Conservation (phyloP, 2,329 filamentous ascomycete genomes). For the Hypoxylon sp. region DNA sequence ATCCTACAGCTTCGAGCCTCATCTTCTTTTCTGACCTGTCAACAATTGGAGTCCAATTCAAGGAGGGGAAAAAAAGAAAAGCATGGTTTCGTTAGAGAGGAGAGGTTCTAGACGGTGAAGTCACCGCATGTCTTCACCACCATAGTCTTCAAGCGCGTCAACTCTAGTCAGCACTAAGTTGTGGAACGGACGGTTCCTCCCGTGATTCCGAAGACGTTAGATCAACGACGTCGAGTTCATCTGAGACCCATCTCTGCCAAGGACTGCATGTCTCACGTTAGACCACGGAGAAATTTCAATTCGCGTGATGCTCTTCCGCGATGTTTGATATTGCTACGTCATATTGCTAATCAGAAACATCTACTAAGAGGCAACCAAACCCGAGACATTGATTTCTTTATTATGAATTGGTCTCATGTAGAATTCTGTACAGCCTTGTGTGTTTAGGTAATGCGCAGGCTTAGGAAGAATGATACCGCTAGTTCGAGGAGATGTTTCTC, state of each 20-base stretch:
- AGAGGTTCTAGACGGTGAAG: not conserved
- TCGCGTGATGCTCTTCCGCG: slow-evolving; percentile 17
- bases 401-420: slow-evolving; percentile 11
- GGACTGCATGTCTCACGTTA: slow-evolving; percentile 36
- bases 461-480: slow-evolving; percentile 15
- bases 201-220: slow-evolving; percentile 33
- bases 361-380: slow-evolving; percentile 28
- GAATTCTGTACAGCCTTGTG: slow-evolving; percentile 6
- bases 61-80: not conserved
- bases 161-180: slow-evolving; percentile 35
- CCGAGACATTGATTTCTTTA: slow-evolving; percentile 8
- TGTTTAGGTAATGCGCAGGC: slow-evolving; percentile 7
- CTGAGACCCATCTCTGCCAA: slow-evolving; percentile 34
- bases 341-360: slow-evolving; percentile 16
- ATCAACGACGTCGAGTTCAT: slow-evolving; percentile 23
- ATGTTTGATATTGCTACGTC: slow-evolving; percentile 25
- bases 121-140: slow-evolving; percentile 7
- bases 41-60: not conserved
- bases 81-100: not conserved
- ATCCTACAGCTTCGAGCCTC: slow-evolving; percentile 36
- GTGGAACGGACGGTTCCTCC: slow-evolving; percentile 38
- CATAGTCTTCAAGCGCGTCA: not conserved
- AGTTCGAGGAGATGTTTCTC: slow-evolving; percentile 7
- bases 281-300: slow-evolving; percentile 27
- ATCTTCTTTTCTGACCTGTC: slow-evolving; percentile 10